Conservation (phyloP, 306 rosid species). For the Cucumis sativus region Cucumber_9930_V3 NC_026659.2:24734001-24734500, state of each 20-base stretch:
- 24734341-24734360: conserved; percentile 69
- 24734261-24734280: conserved; percentile 57
- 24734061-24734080: not conserved
- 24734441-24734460: conserved; percentile 64
- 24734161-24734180: not conserved
- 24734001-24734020: not conserved
- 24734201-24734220: not conserved
- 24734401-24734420: conserved; percentile 73
- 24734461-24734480: conserved; percentile 44
- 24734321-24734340: conserved; percentile 71
- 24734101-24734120: not conserved
- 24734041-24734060: not conserved
- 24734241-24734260: conserved; percentile 70
- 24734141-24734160: not conserved
- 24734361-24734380: conserved; percentile 68
- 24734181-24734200: not conserved
- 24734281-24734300: conserved; percentile 77
- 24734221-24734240: conserved; percentile 26
- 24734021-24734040: conserved; percentile 1
- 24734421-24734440: conserved; percentile 62
- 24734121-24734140: not conserved
- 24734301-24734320: conserved; percentile 81
- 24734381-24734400: conserved; percentile 69
- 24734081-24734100: not conserved
- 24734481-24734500: conserved; percentile 57